These are phyloP conservation scores for Lupinus albus DNA, from an alignment of 306 rosid genomes.

Conservation along the genomic window DNA sequence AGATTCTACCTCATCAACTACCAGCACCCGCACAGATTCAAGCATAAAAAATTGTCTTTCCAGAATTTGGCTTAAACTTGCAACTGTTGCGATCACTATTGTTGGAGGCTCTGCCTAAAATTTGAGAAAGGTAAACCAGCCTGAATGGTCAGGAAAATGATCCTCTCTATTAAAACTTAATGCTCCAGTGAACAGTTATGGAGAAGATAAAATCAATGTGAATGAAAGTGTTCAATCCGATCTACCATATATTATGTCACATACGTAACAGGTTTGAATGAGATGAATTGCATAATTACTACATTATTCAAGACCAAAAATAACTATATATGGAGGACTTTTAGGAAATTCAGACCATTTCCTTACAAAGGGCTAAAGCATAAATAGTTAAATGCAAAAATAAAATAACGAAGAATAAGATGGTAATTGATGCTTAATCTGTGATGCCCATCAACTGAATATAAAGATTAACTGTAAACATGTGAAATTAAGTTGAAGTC, in stretches of 20 bases:
- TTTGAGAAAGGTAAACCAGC: conserved; percentile 37
- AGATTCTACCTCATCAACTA: conserved; percentile 83
- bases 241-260: neutral
- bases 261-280: neutral
- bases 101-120: conserved; percentile 91
- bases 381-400: neutral
- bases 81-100: conserved; percentile 80
- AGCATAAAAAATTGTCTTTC: conserved; percentile 65
- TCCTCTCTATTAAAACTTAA: conserved; percentile 17
- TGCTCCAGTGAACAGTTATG: conserved; percentile 20
- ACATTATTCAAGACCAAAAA: conserved; percentile 16
- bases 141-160: conserved; percentile 14
- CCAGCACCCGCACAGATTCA: conserved; percentile 67
- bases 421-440: neutral
- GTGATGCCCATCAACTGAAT: neutral
- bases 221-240: conserved; percentile 15
- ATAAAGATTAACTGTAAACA: conserved; percentile 6
- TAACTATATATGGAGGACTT: neutral
- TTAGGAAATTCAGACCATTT: conserved; percentile 4
- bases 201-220: conserved; percentile 24
- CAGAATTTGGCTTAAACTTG: conserved; percentile 85
- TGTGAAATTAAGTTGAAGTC: conserved; percentile 3
- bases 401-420: neutral
- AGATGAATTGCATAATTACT: neutral
- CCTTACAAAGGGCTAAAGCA: neutral